Percentiles rank a stretch among this genome's conserved stretches.
phyloP scores from a whole-genome alignment of 208 protist genomes.

The Wallacemonas sp. region DNA sequence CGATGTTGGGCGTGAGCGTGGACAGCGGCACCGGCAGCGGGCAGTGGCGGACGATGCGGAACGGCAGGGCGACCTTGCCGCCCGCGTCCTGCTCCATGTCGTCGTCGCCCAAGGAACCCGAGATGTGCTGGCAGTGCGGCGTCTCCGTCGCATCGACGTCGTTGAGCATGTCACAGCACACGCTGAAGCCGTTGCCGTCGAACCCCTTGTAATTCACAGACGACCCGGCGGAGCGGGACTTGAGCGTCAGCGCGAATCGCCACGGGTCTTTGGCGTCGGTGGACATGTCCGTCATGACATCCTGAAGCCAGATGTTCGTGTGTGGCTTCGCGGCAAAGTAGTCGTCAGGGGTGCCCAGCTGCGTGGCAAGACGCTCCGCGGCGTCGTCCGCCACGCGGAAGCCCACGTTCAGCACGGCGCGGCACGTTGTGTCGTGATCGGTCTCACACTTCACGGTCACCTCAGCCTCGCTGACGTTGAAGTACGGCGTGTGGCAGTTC shows the following conservation, averaged over 20 bases:
- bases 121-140: constrained; percentile 27
- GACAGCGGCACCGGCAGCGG: constrained; percentile 12
- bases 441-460: constrained; percentile 34
- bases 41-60: constrained; percentile 11
- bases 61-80: neutral
- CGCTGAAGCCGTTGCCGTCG: constrained; percentile 71
- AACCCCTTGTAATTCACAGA: constrained; percentile 69
- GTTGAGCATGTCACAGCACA: constrained; percentile 69
- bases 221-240: constrained; percentile 26
- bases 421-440: constrained; percentile 14
- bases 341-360: constrained; percentile 6
- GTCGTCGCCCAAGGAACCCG: neutral
- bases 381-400: constrained; percentile 18
- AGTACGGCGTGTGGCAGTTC: constrained; percentile 69
- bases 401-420: constrained; percentile 21
- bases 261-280: constrained; percentile 43
- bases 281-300: neutral
- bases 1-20: neutral
- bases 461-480: constrained; percentile 41
- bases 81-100: constrained; percentile 10
- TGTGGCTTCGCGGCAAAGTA: neutral
- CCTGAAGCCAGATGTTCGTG: neutral
- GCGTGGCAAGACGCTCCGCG: neutral
- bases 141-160: constrained; percentile 13
- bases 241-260: constrained; percentile 49